phyloP scores from a whole-genome alignment of 768 basidiomycete species.

The Lentinula aciculospora region DNA sequence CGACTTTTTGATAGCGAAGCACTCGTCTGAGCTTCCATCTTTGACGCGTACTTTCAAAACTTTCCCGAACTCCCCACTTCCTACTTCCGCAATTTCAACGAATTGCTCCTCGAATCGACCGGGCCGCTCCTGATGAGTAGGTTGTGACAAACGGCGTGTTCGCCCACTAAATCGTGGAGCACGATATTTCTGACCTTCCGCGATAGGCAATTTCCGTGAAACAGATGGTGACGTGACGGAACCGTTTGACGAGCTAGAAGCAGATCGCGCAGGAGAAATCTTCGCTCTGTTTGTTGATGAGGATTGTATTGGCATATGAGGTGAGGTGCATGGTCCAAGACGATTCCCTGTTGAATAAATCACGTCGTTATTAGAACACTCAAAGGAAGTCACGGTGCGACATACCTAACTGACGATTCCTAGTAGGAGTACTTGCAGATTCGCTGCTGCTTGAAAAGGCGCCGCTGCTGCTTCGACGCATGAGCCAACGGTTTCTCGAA shows the following conservation, averaged over 20 bases:
- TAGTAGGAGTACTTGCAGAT: constrained; percentile 57
- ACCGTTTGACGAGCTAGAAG: constrained; percentile 55
- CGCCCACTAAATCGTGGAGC: constrained; percentile 10
- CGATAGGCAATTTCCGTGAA: constrained; percentile 23
- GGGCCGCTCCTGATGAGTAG: constrained; percentile 39
- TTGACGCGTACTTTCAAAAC: constrained; percentile 82
- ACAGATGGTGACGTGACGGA: constrained; percentile 42
- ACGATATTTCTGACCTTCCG: constrained; percentile 16
- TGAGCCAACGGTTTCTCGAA: constrained; percentile 52
- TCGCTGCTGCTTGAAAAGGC: constrained; percentile 78
- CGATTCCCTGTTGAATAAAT: constrained; percentile 27
- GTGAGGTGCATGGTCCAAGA: constrained; percentile 45
- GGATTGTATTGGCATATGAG: constrained; percentile 40
- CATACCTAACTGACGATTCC: constrained; percentile 45
- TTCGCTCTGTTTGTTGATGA: constrained; percentile 36
- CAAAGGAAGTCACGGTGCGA: constrained; percentile 7
- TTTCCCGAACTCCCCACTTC: constrained; percentile 90
- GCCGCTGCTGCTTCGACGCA: constrained; percentile 77
- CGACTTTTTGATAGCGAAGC: constrained; percentile 92
- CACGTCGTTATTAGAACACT: constrained; percentile 8
- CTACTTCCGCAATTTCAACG: constrained; percentile 72
- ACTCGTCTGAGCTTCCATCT: constrained; percentile 38
- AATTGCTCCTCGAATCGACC: constrained; percentile 81
- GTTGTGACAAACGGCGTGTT: constrained; percentile 29
- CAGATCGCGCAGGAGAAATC: constrained; percentile 38